Evolutionary conservation across 2,329 filamentous ascomycete species (phyloP).

Genomic region (Talaromyces pinophilus): DNA sequence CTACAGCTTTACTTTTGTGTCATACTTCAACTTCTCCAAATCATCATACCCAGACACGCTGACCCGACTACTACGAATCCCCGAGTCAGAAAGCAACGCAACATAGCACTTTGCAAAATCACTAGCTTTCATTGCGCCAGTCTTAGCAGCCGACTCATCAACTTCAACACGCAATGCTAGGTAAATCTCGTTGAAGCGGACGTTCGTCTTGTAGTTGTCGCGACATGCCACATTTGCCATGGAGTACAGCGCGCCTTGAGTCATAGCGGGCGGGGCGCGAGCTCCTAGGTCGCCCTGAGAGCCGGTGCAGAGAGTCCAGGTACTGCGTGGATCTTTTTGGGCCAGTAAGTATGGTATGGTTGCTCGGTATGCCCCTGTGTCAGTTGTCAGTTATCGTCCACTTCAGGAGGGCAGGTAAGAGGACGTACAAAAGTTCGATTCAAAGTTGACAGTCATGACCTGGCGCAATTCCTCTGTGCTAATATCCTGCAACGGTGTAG

Average conservation of each 20-base stretch:
- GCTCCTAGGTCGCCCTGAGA: constrained; percentile 18
- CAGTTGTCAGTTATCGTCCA: background rate
- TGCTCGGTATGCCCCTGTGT: constrained; percentile 17
- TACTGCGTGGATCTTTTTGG: constrained; percentile 2
- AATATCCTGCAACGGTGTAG: constrained; percentile 8
- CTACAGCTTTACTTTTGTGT: background rate
- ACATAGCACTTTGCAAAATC: constrained; percentile 18
- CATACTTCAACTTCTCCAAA: constrained; percentile 1
- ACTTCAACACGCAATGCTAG: constrained; percentile 17
- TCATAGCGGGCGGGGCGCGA: constrained; percentile 14
- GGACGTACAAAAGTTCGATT: constrained; percentile 19
- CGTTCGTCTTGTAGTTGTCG: constrained; percentile 19
- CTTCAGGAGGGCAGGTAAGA: background rate
- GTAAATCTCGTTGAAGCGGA: constrained; percentile 19
- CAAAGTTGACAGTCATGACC: constrained; percentile 19
- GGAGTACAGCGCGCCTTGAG: constrained; percentile 16
- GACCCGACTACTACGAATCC: constrained; percentile 12
- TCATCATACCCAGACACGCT: constrained; percentile 3
- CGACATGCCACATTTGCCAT: constrained; percentile 18
- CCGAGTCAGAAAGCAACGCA: background rate
- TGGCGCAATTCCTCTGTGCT: constrained; percentile 11
- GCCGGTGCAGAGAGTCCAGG: constrained; percentile 20
- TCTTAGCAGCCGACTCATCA: constrained; percentile 6
- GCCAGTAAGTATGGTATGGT: constrained; percentile 14
- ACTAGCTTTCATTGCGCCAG: constrained; percentile 13